Evolutionary conservation across 163 green algal species (phyloP).

Genomic region (Scenedesmus sp.): DNA sequence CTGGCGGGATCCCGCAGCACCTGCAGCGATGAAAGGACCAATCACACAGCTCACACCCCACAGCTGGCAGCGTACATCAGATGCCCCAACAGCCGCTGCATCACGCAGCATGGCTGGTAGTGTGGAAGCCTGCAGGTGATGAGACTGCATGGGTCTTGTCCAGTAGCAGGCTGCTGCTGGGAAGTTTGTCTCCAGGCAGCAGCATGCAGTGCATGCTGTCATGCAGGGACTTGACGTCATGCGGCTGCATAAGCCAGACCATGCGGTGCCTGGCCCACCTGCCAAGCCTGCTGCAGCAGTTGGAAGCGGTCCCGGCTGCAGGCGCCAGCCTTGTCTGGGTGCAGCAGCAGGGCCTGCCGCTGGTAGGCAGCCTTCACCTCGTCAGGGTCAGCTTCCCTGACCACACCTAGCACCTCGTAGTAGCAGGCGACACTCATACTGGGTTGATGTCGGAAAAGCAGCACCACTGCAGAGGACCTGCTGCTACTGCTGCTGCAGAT

Average conservation of each 20-base stretch:
- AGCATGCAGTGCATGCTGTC: background rate
- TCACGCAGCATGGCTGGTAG: background rate
- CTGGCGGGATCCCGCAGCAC: constrained; percentile 11
- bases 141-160: background rate
- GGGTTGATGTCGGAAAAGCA: background rate
- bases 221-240: background rate
- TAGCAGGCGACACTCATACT: constrained; percentile 47
- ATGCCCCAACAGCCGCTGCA: background rate
- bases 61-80: background rate
- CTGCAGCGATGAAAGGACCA: background rate
- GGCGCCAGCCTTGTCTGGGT: constrained; percentile 88
- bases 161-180: background rate
- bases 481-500: background rate
- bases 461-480: background rate
- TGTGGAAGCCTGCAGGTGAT: background rate
- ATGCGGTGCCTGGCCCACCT: background rate
- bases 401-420: constrained; percentile 95
- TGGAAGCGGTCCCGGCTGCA: constrained; percentile 14
- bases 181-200: background rate
- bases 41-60: background rate
- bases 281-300: constrained; percentile 34
- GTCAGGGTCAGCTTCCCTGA: constrained; percentile 78
- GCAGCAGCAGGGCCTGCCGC: constrained; percentile 91
- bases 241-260: background rate
- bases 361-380: constrained; percentile 97